Evolutionary conservation across 352 stramenopile genomes (phyloP).

Genomic region (Phytophthora palmivora): DNA sequence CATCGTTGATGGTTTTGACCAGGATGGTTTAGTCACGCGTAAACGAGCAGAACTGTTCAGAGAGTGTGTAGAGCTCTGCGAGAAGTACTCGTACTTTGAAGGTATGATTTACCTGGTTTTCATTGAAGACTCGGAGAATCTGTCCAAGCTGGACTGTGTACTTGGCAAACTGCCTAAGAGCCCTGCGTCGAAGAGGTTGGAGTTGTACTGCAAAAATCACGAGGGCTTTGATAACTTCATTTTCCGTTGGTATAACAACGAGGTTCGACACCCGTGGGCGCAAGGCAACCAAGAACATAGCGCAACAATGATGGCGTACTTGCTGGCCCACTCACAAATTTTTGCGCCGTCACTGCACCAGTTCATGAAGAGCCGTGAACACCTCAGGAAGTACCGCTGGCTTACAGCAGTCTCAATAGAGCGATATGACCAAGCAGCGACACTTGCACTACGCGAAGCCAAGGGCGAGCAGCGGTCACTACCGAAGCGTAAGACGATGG

Average conservation of each 20-base stretch:
- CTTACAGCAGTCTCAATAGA: slow-evolving; percentile 71
- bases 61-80: slow-evolving; percentile 62
- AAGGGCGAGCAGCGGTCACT: slow-evolving; percentile 59
- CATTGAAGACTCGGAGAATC: slow-evolving; percentile 64
- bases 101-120: slow-evolving; percentile 82
- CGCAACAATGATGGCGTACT: slow-evolving; percentile 61
- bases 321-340: slow-evolving; percentile 69
- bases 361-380: slow-evolving; percentile 69
- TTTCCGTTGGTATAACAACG: slow-evolving; percentile 80
- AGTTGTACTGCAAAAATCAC: slow-evolving; percentile 67
- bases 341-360: slow-evolving; percentile 63
- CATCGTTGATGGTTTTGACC: slow-evolving; percentile 37
- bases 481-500: slow-evolving; percentile 74
- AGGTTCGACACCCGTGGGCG: slow-evolving; percentile 75
- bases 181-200: slow-evolving; percentile 60
- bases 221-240: slow-evolving; percentile 71
- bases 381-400: slow-evolving; percentile 69
- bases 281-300: slow-evolving; percentile 23
- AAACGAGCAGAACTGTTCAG: slow-evolving; percentile 66
- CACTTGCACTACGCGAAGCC: slow-evolving; percentile 63
- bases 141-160: slow-evolving; percentile 74
- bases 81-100: slow-evolving; percentile 85
- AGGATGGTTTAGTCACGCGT: slow-evolving; percentile 34
- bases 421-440: slow-evolving; percentile 66
- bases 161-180: slow-evolving; percentile 66